These are phyloP conservation scores for Aureobasidium mangrovei DNA, from an alignment of 2,329 filamentous ascomycete species.

Conservation along the genomic window DNA sequence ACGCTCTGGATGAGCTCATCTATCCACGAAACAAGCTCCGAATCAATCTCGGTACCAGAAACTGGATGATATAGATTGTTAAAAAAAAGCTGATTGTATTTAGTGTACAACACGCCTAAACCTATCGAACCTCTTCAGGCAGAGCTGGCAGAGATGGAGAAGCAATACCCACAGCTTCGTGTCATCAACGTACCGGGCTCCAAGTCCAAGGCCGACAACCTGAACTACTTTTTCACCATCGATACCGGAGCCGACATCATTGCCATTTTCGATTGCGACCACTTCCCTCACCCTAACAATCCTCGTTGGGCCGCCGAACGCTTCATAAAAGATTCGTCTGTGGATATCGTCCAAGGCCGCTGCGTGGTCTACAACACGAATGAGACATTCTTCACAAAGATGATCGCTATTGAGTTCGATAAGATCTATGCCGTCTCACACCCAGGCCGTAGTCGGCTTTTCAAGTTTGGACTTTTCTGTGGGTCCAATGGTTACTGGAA, in stretches of 20 bases:
- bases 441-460: conserved; percentile 39
- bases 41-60: conserved; percentile 30
- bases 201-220: conserved; percentile 43
- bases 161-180: conserved; percentile 33
- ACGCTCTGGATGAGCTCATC: conserved; percentile 38
- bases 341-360: conserved; percentile 42
- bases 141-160: conserved; percentile 31
- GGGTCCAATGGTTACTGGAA: conserved; percentile 44
- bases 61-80: background rate
- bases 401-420: conserved; percentile 44
- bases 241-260: conserved; percentile 38
- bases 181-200: conserved; percentile 42
- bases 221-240: conserved; percentile 41
- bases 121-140: conserved; percentile 39
- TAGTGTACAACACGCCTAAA: conserved; percentile 41
- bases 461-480: conserved; percentile 41
- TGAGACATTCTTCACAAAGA: conserved; percentile 35
- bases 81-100: background rate
- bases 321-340: conserved; percentile 34
- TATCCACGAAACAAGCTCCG: conserved; percentile 40
- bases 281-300: conserved; percentile 42
- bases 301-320: conserved; percentile 42
- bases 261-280: conserved; percentile 43
- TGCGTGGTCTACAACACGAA: conserved; percentile 42
- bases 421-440: conserved; percentile 46